Evolutionary conservation across 2,329 filamentous ascomycete species (phyloP), one percentile per base, ranked within the genome.

Genomic region (Ceratocystiopsis brevicomis): DNA sequence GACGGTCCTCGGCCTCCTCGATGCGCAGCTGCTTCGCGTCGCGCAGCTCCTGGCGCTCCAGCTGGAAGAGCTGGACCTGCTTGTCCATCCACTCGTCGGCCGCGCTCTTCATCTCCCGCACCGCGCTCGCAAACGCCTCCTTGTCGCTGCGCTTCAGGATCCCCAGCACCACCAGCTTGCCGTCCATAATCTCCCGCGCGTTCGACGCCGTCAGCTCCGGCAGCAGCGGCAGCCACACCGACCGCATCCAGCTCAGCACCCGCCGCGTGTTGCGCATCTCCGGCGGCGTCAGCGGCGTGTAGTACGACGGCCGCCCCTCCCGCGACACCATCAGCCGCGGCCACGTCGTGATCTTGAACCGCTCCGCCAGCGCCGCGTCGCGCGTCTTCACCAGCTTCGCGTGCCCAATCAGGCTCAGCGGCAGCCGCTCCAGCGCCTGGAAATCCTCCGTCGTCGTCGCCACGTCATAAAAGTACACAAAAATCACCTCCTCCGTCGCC

Each of bases 61-160:
- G 74, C 58, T 94, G 84, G 68, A 94, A 95, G 36, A 85, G 71
- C 52, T 88, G 78, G 16, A 84, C 81, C 61, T 95, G 84, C 63
- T 92, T 90, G 59, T 96, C 88, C 73, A 96, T 94, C 87, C 90
- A 98, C 59, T 96, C 90, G 47, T 87, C 72, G 10, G 90, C 90
- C 1, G 90, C 90, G 51, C 81, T 88, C 71, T 96, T 96, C 63
- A 98, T 77, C 62, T 98, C 92, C 33, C 81, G 77, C 58, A 83
- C 81, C 21, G 83, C 81, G 45, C 71, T 69, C 41, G 75, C 64
- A 58, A 94, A 94, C 34, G 85, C 77, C 45, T 88, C 82, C 35
- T 78, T 67, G 47, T 87, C 76, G 34, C 84, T 77, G 41, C 86
- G 75, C 56, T 80, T 85, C 37, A 98, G 66, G 33, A 98, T 79